Conservation (phyloP, 331 rosid species). For the Spiraea crenata region DNA sequence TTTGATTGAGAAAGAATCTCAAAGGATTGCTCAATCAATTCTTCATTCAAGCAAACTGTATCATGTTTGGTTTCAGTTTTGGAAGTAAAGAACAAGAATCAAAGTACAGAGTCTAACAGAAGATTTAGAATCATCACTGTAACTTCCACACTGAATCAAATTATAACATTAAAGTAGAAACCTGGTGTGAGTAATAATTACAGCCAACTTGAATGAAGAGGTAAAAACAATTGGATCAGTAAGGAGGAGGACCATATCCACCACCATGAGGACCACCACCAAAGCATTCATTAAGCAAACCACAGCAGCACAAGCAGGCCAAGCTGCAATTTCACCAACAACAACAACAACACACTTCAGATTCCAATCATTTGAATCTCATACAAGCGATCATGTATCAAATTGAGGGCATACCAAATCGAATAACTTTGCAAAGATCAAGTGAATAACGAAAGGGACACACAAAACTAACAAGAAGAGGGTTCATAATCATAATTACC, state of each 20-base stretch:
- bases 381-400: too few species aligned
- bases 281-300: constrained; percentile 61
- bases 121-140: not conserved
- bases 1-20: too few species aligned
- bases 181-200: too few species aligned
- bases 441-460: not conserved
- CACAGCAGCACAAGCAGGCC: constrained; percentile 74
- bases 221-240: constrained; percentile 8
- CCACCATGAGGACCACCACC: constrained; percentile 45
- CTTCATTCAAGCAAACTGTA: too few species aligned
- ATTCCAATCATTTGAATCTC: not conserved
- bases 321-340: constrained; percentile 37
- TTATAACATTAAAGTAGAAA: too few species aligned
- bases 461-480: not conserved
- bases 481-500: constrained; percentile 33
- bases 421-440: not conserved
- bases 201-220: not conserved
- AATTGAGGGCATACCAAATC: not conserved
- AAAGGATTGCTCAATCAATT: too few species aligned
- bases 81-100: constrained; percentile 1
- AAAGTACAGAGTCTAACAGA: not conserved
- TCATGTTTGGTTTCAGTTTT: not conserved
- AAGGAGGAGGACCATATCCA: constrained; percentile 39
- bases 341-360: not conserved
- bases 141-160: not conserved